Evolutionary conservation across 2,329 filamentous ascomycete genomes (phyloP), one percentile per base, ranked within the genome.

Genomic region (Zymoseptoria ardabiliae): DNA sequence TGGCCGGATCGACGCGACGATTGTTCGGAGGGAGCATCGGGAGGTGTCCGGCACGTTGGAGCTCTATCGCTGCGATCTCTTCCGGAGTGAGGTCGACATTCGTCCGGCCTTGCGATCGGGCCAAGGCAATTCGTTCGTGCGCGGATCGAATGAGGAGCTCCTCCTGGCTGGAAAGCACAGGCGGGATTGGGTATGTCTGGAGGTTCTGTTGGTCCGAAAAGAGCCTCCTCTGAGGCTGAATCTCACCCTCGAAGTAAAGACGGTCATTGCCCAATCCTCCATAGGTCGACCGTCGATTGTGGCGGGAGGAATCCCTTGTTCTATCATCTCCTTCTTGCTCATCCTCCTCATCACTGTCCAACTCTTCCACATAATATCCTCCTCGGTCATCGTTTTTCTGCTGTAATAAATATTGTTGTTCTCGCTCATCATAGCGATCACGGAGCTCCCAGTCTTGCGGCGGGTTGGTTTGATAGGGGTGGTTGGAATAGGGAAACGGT

Each of bases 21-120:
- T 19, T n/a, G 13, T 53, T 23, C 3, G 11, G 51, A 9, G 51
- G 7, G 7, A 22, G 22, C n/a, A 22, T 53, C 21, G 51, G 22
- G 10, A 22, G 22, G 9, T 28, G 22, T 53, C 22, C 51, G 13
- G 28, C 28, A 10, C 51, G 20, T 28, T 82, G 80, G 63, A 85
- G 83, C 71, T 93, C 88, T 66, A 96, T 80, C 53, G 91, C 91
- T 62, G 87, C 88, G 67, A 96, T 79, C 73, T 97, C 92, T 57
- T 88, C 85, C 69, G 86, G 83, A 66, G 83, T 91, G 63, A 97
- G 81, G 71, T 87, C 88, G 58, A 97, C 90, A 59, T 95, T 89
- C 51, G 82, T 79, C 73, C 87, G 88, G 63, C 91, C 91, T 69
- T 85, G 85, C 63, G 84, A 84, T 71, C 90, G 86, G 17, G 92